Evolutionary conservation across 164 flowering plant genomes (phyloP).

Genomic region (Magnolia changhungtana): DNA sequence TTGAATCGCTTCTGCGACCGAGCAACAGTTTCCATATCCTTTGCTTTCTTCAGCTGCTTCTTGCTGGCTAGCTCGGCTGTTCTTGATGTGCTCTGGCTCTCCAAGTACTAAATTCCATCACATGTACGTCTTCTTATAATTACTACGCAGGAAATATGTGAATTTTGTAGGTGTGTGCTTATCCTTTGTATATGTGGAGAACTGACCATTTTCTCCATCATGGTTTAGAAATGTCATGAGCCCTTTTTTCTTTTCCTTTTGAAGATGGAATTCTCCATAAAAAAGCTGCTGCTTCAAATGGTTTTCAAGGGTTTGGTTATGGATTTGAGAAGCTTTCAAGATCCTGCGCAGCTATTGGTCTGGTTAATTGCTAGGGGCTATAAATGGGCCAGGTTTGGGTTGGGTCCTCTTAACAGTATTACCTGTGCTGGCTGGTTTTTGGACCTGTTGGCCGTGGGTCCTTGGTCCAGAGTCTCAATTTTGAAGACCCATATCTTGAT

Average conservation of each 20-base stretch:
- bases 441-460: too few relatives aligned
- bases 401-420: too few relatives aligned
- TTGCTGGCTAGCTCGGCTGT: conserved; percentile 60
- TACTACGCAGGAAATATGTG: background rate
- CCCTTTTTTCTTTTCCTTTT: background rate
- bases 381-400: too few relatives aligned
- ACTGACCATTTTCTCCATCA: background rate
- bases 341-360: too few relatives aligned
- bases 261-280: background rate
- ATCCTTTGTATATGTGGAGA: background rate
- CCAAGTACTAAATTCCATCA: conserved; percentile 31
- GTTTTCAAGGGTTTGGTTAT: too few relatives aligned
- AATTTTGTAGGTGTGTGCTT: conserved; percentile 1
- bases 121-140: background rate
- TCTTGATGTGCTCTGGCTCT: conserved; percentile 66
- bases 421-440: too few relatives aligned
- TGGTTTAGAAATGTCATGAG: background rate
- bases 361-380: too few relatives aligned
- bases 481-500: too few relatives aligned
- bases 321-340: too few relatives aligned
- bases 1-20: conserved; percentile 69
- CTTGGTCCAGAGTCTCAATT: too few relatives aligned
- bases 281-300: too few relatives aligned
- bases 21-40: conserved; percentile 61
- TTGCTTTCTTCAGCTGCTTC: conserved; percentile 67